Conservation (phyloP, 371 early-diverging fungal genomes). For the Rhizopus stolonifer region DNA sequence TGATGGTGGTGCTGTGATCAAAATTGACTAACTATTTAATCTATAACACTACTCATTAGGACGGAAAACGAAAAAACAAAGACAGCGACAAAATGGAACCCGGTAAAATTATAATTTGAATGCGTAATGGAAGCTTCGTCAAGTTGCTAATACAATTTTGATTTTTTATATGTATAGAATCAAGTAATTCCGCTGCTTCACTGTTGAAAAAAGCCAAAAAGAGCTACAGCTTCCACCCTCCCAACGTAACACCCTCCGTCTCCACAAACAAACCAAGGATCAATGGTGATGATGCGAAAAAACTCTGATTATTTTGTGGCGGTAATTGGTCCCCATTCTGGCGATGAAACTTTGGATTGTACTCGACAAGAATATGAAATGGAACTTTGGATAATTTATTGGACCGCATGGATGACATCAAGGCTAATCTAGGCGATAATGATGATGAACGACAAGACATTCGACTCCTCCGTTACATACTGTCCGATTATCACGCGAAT, state of each 20-base stretch:
- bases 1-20: conserved; percentile 11
- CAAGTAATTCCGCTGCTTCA: conserved; percentile 13
- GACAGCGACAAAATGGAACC: conserved; percentile 14
- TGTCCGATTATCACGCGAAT: conserved; percentile 24
- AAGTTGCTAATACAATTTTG: conserved; percentile 15
- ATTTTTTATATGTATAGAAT: conserved; percentile 16
- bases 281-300: conserved; percentile 14
- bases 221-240: conserved; percentile 14
- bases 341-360: conserved; percentile 15
- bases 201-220: conserved; percentile 16
- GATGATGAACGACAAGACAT: conserved; percentile 10
- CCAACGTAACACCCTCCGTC: conserved; percentile 10
- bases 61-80: conserved; percentile 12
- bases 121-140: conserved; percentile 17
- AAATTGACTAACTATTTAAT: conserved; percentile 6
- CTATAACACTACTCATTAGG: conserved; percentile 14
- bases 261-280: conserved; percentile 8
- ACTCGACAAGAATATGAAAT: conserved; percentile 19
- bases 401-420: conserved; percentile 7
- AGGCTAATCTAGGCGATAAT: conserved; percentile 3
- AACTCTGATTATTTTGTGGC: conserved; percentile 14
- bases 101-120: conserved; percentile 17
- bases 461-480: conserved; percentile 1
- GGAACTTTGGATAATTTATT: conserved; percentile 6
- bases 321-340: conserved; percentile 14